Percentiles rank a stretch among this genome's conserved stretches.
Conservation (phyloP, 805 yeast genomes). For the Torulaspora quercuum region DNA sequence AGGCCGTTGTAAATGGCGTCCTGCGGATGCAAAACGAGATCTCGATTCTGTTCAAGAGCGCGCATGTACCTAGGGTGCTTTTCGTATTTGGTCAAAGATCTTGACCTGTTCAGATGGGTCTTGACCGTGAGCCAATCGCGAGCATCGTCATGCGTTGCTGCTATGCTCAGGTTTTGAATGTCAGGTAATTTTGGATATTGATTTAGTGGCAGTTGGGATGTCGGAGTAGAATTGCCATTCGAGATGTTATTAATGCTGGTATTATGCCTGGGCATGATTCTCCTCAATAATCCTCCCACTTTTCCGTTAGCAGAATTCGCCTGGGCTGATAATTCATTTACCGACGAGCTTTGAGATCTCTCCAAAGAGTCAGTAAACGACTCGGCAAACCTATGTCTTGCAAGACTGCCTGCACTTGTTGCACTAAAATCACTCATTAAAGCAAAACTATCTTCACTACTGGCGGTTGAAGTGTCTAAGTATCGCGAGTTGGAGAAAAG, state of each 20-base stretch:
- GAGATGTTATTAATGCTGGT: slow-evolving; percentile 7
- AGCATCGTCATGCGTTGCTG: slow-evolving; percentile 39
- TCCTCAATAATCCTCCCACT: slow-evolving; percentile 34
- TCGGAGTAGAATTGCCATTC: slow-evolving; percentile 26
- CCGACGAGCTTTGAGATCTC: slow-evolving; percentile 19
- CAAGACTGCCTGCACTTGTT: slow-evolving; percentile 82
- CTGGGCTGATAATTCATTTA: slow-evolving; percentile 6
- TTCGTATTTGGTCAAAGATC: slow-evolving; percentile 64
- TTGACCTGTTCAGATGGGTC: slow-evolving; percentile 67
- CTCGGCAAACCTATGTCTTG: slow-evolving; percentile 62
- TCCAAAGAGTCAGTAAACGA: slow-evolving; percentile 33
- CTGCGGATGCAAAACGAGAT: slow-evolving; percentile 62
- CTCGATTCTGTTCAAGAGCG: slow-evolving; percentile 56
- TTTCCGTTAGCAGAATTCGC: slow-evolving; percentile 24
- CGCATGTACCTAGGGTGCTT: slow-evolving; percentile 66
- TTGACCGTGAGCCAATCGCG: slow-evolving; percentile 52
- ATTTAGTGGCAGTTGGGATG: slow-evolving; percentile 23
- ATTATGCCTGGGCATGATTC: slow-evolving; percentile 30
- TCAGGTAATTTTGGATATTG: slow-evolving; percentile 34
- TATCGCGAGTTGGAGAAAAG: slow-evolving; percentile 44
- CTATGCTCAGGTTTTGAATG: slow-evolving; percentile 24
- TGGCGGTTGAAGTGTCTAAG: slow-evolving; percentile 47
- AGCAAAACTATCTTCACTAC: slow-evolving; percentile 41
- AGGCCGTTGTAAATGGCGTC: slow-evolving; percentile 42
- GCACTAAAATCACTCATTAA: slow-evolving; percentile 70